phyloP scores from a whole-genome alignment of 2,329 filamentous ascomycete genomes.

The Cyphellophora europaea region DNA sequence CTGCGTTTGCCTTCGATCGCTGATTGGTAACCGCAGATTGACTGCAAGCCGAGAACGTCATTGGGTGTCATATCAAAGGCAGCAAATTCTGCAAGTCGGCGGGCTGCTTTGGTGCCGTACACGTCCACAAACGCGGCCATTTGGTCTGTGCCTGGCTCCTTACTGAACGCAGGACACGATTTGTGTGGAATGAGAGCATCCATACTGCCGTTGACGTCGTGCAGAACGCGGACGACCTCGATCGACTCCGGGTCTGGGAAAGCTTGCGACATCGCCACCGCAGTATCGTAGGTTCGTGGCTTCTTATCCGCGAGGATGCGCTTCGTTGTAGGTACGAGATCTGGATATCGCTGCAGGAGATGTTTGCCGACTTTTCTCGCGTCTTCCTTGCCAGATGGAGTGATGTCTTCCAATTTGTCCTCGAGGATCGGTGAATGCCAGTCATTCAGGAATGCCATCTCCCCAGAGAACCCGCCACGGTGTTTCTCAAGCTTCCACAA shows the following conservation, averaged over 20 bases:
- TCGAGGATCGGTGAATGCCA: conserved; percentile 15
- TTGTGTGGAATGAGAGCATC: conserved; percentile 13
- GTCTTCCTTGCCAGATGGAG: conserved; percentile 11
- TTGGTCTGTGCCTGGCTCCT: conserved; percentile 10
- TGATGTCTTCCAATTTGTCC: conserved; percentile 12
- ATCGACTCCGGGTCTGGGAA: conserved; percentile 11
- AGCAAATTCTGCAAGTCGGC: conserved; percentile 8
- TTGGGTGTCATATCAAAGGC: conserved; percentile 41
- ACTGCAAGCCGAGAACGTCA: conserved; percentile 52
- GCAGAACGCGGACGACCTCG: conserved; percentile 11
- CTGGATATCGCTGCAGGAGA: conserved; percentile 9
- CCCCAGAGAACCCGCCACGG: conserved; percentile 10
- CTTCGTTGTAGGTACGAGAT: conserved; percentile 8
- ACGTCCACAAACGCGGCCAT: conserved; percentile 10
- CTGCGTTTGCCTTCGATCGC: conserved; percentile 55
- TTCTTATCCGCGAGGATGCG: conserved; percentile 14
- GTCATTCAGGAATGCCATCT: conserved; percentile 10
- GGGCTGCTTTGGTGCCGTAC: conserved; percentile 7
- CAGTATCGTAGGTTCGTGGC: conserved; percentile 12
- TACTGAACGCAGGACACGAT: conserved; percentile 11
- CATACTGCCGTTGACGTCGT: conserved; percentile 11
- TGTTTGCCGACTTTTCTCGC: conserved; percentile 11
- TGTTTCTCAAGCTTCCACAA: conserved; percentile 14
- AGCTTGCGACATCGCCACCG: conserved; percentile 7
- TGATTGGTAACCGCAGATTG: conserved; percentile 63